A percentile compares a stretch with the other conserved stretches of the same genome.
These are phyloP conservation scores for Sequoia sempervirens DNA, from an alignment of 75 land plant genomes.

Conservation along the genomic window DNA sequence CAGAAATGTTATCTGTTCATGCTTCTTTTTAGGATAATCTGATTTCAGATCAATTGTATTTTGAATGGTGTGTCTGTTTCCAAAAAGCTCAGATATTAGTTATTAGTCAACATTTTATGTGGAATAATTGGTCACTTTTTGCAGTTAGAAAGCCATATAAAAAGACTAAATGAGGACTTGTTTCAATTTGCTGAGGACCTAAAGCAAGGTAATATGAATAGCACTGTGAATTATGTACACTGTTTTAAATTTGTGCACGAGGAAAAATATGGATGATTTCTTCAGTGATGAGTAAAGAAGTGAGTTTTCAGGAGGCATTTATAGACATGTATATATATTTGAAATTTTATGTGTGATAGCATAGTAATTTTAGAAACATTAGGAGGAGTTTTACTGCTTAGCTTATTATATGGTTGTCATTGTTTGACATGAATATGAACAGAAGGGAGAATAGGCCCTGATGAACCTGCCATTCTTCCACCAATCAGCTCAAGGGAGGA, in stretches of 20 bases:
- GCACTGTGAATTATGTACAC: background rate
- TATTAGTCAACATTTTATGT: background rate
- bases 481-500: constrained; percentile 58
- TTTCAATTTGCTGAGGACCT: constrained; percentile 86
- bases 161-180: constrained; percentile 90
- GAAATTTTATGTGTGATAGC: background rate
- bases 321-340: background rate
- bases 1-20: background rate
- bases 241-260: background rate
- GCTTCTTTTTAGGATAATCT: background rate
- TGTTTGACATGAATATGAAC: constrained; percentile 10
- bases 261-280: background rate
- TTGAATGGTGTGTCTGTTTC: background rate
- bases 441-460: constrained; percentile 90
- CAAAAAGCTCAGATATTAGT: background rate
- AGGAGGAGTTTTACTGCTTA: background rate
- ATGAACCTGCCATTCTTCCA: constrained; percentile 89
- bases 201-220: constrained; percentile 66
- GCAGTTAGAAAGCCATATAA: constrained; percentile 90
- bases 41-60: background rate
- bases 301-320: background rate
- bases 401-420: constrained; percentile 3
- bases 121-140: background rate
- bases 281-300: background rate
- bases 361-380: background rate